Base-by-base conservation (phyloP, 805 yeast genomes). In the Ogataea paradorogensis region DNA sequence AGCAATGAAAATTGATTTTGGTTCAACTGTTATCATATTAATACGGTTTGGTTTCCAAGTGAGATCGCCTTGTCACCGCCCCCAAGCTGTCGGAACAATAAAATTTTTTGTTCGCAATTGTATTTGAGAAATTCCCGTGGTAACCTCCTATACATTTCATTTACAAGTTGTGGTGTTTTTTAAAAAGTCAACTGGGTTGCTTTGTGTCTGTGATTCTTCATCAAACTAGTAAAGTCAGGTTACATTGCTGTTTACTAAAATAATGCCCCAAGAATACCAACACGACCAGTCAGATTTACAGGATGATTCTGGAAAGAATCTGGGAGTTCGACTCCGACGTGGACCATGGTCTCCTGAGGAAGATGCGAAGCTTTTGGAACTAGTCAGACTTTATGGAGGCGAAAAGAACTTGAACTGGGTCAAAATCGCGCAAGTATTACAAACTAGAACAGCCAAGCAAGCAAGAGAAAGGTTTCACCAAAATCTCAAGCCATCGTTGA, bases 331-430 rank as follows among this genome's bases (percentile, higher is more conserved):
- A 28, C 46, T 57, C 11, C 65, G 83, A 47, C 67, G 93, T 33
- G 96, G 96, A 1, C 95, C 95, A 0, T 88, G 96, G 96, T 78
- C 93, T 5, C 82, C 89, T 1, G 82, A 80, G 18, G 96, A 88
- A 54, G 96, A 88, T 61, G 75, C 73, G 47, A 74, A 76, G 51
- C 71, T 88, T 33, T 62, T 88, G 56, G 84, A 81, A 15, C 70
- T 88, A 16, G 85, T 88, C 27, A 66, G 75, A 28, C 61, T 76
- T 16, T 81, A 76, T 58, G 95, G 95, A 5, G 88, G 95, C 8
- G 74, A 85, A 27, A 59, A 57, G 33, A 59, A 56, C 35, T 39
- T 59, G 11, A 86, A 86, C 58, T 88, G 96, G 96, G 96, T 89
- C 5, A 73, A 85, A 43, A 86, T 89, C 14, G 79, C 95, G 9